Evolutionary conservation across 441 rosid genomes (phyloP).

Genomic region (Mallotus repandus): DNA sequence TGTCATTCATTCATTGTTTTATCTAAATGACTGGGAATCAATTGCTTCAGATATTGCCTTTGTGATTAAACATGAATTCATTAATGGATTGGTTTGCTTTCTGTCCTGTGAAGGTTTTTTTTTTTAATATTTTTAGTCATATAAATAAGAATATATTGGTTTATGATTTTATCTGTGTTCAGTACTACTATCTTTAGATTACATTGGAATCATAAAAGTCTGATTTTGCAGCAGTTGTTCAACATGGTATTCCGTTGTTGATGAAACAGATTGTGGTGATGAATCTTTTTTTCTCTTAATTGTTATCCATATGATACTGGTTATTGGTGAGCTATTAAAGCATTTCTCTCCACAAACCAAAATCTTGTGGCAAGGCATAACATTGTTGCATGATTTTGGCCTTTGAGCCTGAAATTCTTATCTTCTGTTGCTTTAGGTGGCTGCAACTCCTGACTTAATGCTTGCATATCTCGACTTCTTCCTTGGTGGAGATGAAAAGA

Average conservation of each 20-base stretch:
- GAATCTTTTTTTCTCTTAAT: background rate
- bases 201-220: background rate
- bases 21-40: no score
- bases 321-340: background rate
- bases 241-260: background rate
- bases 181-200: background rate
- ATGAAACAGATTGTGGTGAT: background rate
- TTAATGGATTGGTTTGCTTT: no score
- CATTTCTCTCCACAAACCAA: background rate
- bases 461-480: conserved; percentile 96
- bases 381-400: background rate
- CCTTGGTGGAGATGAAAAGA: conserved; percentile 99
- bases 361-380: background rate
- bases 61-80: no score
- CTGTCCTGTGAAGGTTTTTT: no score
- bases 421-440: conserved; percentile 54
- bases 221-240: background rate
- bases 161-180: background rate
- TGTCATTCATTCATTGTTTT: no score
- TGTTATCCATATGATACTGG: background rate
- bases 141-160: no score
- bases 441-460: conserved; percentile 96
- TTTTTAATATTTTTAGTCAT: no score
- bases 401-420: conserved; percentile 6
- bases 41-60: no score